Base-by-base conservation (phyloP, 495 filamentous ascomycete species). In the Tuber magnatum region DNA sequence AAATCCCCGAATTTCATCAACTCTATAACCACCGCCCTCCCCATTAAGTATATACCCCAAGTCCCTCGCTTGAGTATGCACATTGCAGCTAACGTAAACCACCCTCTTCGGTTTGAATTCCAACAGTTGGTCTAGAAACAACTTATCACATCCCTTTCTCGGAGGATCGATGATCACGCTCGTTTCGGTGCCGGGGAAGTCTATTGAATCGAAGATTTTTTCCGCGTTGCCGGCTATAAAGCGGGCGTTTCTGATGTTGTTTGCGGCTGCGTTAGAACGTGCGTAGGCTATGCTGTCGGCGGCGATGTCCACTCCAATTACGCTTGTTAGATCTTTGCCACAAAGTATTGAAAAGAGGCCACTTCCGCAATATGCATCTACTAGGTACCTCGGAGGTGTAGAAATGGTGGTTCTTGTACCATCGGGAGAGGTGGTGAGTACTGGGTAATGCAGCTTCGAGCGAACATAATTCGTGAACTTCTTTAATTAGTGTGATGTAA, bases 311-410 rank as follows among this genome's bases (percentile, higher is more conserved):
- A 93, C 90, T 75, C 91, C 91, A 40, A 91, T 86, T 71, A 87
- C 88, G 43, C 87, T 86, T 56, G 85, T 87, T 86, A 99, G 96
- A 69, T 94, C 87, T 0, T 89, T 86, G 22, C 95, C 92, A 69
- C 97, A 91, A 35, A 94, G 95, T 83, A 99, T 92, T 75, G 93
- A 97, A 88, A 99, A 99, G 78, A 99, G 92, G 46, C 95, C 95
- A 0, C 92, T 95, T 83, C 95, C 95, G 74, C 92, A 99, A 87
- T 99, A 99, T 70, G 95, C 95, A 85, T 99, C 95, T 71, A 99
- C 91, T 20, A 99, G 89, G 85, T 94, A 92, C 75, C 89, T 91
- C 40, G 86, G 85, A 28, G 65, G 80, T 22, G 75, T 80, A 35
- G 75, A 75, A 18, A 71, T 71, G 56, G 77, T 81, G 7, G 79